phyloP scores from a whole-genome alignment of 805 yeast genomes.

The Candida gorgasii region DNA sequence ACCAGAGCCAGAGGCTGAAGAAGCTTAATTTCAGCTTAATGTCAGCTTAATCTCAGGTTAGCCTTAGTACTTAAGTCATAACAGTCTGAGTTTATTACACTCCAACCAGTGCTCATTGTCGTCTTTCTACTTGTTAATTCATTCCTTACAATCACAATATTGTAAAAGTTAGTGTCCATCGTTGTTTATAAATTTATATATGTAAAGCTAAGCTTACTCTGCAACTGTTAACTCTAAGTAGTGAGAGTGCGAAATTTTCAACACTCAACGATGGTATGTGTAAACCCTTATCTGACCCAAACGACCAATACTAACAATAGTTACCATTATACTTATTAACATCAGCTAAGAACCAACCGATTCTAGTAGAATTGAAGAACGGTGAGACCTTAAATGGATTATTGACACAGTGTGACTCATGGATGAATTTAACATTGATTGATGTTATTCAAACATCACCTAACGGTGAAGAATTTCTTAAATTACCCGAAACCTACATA shows the following conservation, averaged over 20 bases:
- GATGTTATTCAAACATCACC: constrained; percentile 71
- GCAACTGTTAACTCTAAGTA: too few relatives aligned
- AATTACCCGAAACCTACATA: constrained; percentile 73
- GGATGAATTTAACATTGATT: constrained; percentile 89
- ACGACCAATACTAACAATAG: constrained; percentile 41
- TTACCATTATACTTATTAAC: constrained; percentile 89
- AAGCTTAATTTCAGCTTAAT: not conserved
- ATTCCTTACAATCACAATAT: too few relatives aligned
- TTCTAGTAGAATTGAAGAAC: constrained; percentile 85
- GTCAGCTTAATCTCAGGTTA: too few relatives aligned
- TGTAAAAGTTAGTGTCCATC: not conserved
- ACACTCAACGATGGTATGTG: constrained; percentile 12
- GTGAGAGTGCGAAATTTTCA: constrained; percentile 10
- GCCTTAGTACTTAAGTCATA: too few relatives aligned
- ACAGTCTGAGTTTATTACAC: not conserved
- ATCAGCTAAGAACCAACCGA: constrained; percentile 85
- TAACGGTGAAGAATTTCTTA: constrained; percentile 59
- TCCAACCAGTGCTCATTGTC: too few relatives aligned
- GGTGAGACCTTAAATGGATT: constrained; percentile 89
- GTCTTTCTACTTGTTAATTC: too few relatives aligned
- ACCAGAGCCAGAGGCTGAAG: constrained; percentile 21
- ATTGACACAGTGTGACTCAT: constrained; percentile 82
- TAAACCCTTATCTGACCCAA: not conserved
- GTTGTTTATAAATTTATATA: not conserved
- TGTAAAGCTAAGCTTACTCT: not conserved